Conservation (phyloP, 2,329 filamentous ascomycete genomes). For the Penicillium crustosum region DNA sequence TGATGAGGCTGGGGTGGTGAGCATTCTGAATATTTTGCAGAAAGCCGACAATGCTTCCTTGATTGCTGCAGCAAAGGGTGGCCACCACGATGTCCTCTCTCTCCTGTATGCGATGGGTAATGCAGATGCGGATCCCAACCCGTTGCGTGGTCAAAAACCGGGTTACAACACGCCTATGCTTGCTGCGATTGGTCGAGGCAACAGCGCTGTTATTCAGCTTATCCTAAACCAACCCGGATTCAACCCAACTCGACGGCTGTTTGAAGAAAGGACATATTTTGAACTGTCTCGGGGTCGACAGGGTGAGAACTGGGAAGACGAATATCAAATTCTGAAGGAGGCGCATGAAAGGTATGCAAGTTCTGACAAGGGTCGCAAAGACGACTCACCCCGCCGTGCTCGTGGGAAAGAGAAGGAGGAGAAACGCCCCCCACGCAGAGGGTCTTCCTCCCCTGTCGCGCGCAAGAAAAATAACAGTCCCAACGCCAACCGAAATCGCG, state of each 20-base stretch:
- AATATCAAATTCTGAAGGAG: slow-evolving; percentile 77
- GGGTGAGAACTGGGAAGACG: slow-evolving; percentile 87
- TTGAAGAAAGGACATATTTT: slow-evolving; percentile 76
- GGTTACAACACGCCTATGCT: slow-evolving; percentile 91
- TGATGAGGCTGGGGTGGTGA: slow-evolving; percentile 51
- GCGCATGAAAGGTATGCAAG: slow-evolving; percentile 44
- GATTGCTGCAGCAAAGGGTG: slow-evolving; percentile 86
- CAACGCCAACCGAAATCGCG: slow-evolving; percentile 23
- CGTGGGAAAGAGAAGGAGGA: slow-evolving; percentile 43
- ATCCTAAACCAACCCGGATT: slow-evolving; percentile 76
- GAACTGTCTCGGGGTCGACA: slow-evolving; percentile 80
- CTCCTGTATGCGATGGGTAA: slow-evolving; percentile 69
- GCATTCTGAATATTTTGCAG: slow-evolving; percentile 50
- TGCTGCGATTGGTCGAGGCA: slow-evolving; percentile 85
- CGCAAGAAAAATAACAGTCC: slow-evolving; percentile 37
- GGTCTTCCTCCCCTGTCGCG: slow-evolving; percentile 43
- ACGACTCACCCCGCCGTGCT: slow-evolving; percentile 40
- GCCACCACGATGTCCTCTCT: slow-evolving; percentile 83
- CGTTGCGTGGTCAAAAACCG: slow-evolving; percentile 57
- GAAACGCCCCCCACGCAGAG: slow-evolving; percentile 33
- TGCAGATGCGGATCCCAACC: slow-evolving; percentile 67
- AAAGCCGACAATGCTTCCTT: slow-evolving; percentile 79
- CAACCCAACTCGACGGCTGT: slow-evolving; percentile 73
- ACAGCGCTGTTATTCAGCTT: slow-evolving; percentile 79
- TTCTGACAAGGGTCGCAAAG: slow-evolving; percentile 35